phyloP scores from a whole-genome alignment of 2,329 filamentous ascomycete species.

The Alternaria arbusti region DNA sequence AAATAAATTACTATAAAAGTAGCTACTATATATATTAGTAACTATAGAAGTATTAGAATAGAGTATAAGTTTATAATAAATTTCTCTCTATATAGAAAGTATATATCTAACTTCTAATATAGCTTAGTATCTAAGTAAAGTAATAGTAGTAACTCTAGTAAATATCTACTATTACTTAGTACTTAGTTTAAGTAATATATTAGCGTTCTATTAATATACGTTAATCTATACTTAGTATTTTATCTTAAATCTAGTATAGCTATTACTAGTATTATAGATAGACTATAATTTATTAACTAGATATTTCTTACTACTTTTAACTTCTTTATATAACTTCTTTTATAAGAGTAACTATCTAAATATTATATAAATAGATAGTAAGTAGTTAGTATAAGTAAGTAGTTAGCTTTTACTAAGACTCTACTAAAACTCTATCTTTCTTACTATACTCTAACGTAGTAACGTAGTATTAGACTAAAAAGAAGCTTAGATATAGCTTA shows the following conservation, averaged over 20 bases:
- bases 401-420: no score
- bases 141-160: not conserved
- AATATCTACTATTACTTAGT: not conserved
- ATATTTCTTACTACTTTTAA: not conserved
- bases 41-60: conserved; percentile 11
- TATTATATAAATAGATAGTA: no score
- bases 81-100: conserved; percentile 1
- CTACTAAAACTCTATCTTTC: no score
- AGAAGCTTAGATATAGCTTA: no score
- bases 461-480: no score
- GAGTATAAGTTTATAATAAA: conserved; percentile 4
- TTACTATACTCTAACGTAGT: no score
- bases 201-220: not conserved
- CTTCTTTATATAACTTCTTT: conserved; percentile 2
- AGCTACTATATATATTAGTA: conserved; percentile 4
- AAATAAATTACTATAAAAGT: conserved; percentile 4
- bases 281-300: conserved; percentile 5
- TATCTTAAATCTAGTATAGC: not conserved
- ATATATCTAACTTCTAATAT: conserved; percentile 6
- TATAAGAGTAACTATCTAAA: not conserved
- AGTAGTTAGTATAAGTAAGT: no score
- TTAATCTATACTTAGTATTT: not conserved
- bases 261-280: not conserved
- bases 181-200: not conserved
- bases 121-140: conserved; percentile 1